Evolutionary conservation across 2,329 filamentous ascomycete genomes (phyloP).

Genomic region (Orbilia brochopaga): DNA sequence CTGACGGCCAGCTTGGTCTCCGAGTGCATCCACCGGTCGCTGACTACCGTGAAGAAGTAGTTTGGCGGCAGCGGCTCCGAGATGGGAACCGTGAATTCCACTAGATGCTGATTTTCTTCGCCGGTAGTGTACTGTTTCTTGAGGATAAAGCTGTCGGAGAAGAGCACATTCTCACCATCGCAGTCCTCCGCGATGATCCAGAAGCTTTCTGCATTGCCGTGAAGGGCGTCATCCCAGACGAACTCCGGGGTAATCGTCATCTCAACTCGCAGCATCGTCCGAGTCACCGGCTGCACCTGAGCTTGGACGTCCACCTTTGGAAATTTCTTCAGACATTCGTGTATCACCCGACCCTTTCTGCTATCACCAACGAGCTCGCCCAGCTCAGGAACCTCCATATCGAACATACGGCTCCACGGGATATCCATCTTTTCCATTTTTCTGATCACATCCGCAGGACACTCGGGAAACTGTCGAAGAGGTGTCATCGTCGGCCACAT

Average conservation of each 20-base stretch:
- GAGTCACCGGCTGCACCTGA: constrained; percentile 90
- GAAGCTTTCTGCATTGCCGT: constrained; percentile 87
- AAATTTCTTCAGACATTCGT: constrained; percentile 86
- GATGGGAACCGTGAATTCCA: constrained; percentile 95
- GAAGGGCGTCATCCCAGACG: constrained; percentile 88
- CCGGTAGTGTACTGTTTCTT: constrained; percentile 84
- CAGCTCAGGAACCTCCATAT: constrained; percentile 78
- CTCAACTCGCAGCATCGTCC: constrained; percentile 89
- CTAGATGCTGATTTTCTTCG: constrained; percentile 88
- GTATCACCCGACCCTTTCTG: constrained; percentile 83
- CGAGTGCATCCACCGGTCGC: constrained; percentile 97
- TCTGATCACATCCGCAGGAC: constrained; percentile 78
- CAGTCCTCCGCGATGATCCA: constrained; percentile 98
- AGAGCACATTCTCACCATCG: constrained; percentile 93
- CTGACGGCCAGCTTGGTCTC: constrained; percentile 92
- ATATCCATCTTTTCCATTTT: constrained; percentile 96
- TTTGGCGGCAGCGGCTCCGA: constrained; percentile 98
- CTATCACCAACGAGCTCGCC: constrained; percentile 53
- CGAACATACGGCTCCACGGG: constrained; percentile 90
- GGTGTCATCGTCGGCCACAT: constrained; percentile 99
- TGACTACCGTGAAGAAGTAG: constrained; percentile 94
- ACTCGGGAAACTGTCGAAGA: constrained; percentile 83
- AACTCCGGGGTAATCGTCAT: constrained; percentile 93
- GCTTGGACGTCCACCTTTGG: constrained; percentile 90
- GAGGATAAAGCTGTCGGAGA: constrained; percentile 91